Conservation (phyloP, 2,329 filamentous ascomycete species). For the Paecilomyces dactylethromorphus region DNA sequence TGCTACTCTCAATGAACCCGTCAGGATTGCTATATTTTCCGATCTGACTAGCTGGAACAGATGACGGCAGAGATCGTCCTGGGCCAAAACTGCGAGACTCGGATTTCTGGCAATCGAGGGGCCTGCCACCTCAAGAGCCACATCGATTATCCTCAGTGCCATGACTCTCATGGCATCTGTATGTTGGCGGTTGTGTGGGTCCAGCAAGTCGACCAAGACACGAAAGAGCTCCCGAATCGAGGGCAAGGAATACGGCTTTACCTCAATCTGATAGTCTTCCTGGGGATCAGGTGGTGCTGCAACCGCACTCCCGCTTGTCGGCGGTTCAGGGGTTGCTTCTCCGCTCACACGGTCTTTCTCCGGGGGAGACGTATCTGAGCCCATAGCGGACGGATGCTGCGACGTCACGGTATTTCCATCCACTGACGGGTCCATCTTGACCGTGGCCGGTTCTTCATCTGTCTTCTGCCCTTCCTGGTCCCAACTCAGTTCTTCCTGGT, state of each 20-base stretch:
- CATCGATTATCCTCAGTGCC: constrained; percentile 94
- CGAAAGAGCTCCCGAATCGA: constrained; percentile 92
- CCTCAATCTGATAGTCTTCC: constrained; percentile 45
- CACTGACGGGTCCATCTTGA: constrained; percentile 77
- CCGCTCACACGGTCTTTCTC: constrained; percentile 26
- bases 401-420: constrained; percentile 58
- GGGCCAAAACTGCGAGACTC: constrained; percentile 76
- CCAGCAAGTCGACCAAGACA: constrained; percentile 85
- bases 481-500: constrained; percentile 62
- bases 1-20: constrained; percentile 86
- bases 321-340: constrained; percentile 26
- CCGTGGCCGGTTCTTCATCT: constrained; percentile 62
- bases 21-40: constrained; percentile 90
- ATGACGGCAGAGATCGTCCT: constrained; percentile 88
- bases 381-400: constrained; percentile 39
- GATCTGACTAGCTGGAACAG: constrained; percentile 94
- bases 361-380: constrained; percentile 27
- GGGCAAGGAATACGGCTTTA: constrained; percentile 86
- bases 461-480: constrained; percentile 56
- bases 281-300: constrained; percentile 29
- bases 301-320: constrained; percentile 24
- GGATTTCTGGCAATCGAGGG: constrained; percentile 92
- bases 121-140: constrained; percentile 90
- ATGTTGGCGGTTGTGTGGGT: constrained; percentile 87
- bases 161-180: constrained; percentile 95